phyloP scores from a whole-genome alignment of 1,284 basidiomycete genomes.

The Mycena sp. region DNA sequence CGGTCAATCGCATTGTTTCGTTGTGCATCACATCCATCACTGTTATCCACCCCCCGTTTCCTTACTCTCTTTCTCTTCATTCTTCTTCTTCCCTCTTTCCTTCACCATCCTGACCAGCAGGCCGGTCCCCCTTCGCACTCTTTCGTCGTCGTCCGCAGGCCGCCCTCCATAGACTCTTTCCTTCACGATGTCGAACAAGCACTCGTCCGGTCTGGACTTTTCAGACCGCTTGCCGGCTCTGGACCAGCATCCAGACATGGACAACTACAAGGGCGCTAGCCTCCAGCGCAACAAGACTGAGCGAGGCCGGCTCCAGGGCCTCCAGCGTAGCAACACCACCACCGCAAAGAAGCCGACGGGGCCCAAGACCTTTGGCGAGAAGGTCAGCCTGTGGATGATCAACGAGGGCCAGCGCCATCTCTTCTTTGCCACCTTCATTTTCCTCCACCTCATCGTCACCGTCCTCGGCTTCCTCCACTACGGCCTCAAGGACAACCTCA shows the following conservation, averaged over 20 bases:
- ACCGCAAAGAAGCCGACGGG: slow-evolving; percentile 10
- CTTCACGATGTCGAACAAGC: slow-evolving; percentile 18
- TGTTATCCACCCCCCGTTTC: too few relatives aligned
- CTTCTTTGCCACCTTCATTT: slow-evolving; percentile 81
- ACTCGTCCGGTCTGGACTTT: slow-evolving; percentile 28
- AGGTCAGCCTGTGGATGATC: slow-evolving; percentile 84
- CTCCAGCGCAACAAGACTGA: slow-evolving; percentile 41
- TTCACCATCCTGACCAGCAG: slow-evolving; percentile 26
- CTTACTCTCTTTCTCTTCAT: not conserved
- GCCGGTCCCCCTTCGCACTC: slow-evolving; percentile 27
- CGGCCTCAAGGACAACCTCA: slow-evolving; percentile 77
- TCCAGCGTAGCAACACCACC: slow-evolving; percentile 30
- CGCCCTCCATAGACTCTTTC: slow-evolving; percentile 12
- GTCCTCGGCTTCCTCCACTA: slow-evolving; percentile 83
- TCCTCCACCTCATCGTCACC: slow-evolving; percentile 80
- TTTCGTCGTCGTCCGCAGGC: slow-evolving; percentile 15
- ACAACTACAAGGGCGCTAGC: slow-evolving; percentile 23
- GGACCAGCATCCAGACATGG: slow-evolving; percentile 32
- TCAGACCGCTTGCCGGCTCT: slow-evolving; percentile 30
- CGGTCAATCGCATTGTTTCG: too few relatives aligned
- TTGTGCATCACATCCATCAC: too few relatives aligned
- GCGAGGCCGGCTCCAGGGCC: slow-evolving; percentile 36
- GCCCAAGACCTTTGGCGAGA: slow-evolving; percentile 40
- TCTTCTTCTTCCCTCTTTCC: slow-evolving; percentile 11
- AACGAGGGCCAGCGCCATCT: slow-evolving; percentile 85